A percentile compares a stretch with the other conserved stretches of the same genome.
phyloP scores from a whole-genome alignment of 2,329 filamentous ascomycete species.

The Calonectria honghensis region DNA sequence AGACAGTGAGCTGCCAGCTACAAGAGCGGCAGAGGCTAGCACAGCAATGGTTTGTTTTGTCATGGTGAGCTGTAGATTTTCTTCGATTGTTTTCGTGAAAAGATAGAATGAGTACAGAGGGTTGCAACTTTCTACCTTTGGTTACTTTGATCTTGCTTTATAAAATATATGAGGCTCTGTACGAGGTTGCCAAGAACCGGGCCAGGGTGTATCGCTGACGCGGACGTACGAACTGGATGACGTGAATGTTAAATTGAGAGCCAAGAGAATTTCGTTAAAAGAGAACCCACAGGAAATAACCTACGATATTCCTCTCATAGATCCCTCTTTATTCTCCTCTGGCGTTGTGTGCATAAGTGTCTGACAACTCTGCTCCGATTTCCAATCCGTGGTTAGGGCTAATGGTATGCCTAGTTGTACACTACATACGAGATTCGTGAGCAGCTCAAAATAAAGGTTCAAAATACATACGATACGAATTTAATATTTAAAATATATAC shows the following conservation, averaged over 20 bases:
- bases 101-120: too few species aligned
- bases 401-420: too few species aligned
- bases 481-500: too few species aligned
- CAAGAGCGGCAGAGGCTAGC: background rate
- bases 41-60: background rate
- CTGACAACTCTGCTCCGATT: background rate
- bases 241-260: background rate
- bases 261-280: background rate
- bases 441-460: too few species aligned
- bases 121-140: too few species aligned
- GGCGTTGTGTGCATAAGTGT: background rate
- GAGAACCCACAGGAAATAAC: background rate
- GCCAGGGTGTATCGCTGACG: background rate
- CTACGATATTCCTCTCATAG: accelerated
- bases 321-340: background rate
- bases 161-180: background rate
- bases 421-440: too few species aligned
- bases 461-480: too few species aligned
- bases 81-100: too few species aligned
- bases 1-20: background rate
- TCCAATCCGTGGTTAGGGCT: background rate
- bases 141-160: background rate
- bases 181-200: background rate
- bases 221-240: background rate
- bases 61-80: background rate